phyloP scores from a whole-genome alignment of 2,329 filamentous ascomycete species.

The Helminthosporium solani region DNA sequence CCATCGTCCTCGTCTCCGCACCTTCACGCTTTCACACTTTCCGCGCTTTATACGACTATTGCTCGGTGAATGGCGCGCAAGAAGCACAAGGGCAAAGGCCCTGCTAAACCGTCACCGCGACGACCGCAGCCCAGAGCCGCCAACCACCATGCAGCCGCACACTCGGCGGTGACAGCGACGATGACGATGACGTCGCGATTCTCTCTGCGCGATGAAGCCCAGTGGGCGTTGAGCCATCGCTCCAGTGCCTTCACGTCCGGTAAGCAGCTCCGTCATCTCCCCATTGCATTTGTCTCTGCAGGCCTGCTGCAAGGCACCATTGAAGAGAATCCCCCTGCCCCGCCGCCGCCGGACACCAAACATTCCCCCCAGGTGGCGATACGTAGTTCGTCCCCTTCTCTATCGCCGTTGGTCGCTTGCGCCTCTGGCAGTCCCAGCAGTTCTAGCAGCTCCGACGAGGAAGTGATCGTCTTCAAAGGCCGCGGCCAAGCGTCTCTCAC shows the following conservation, averaged over 20 bases:
- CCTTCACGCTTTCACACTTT: no score
- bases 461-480: slow-evolving; percentile 58
- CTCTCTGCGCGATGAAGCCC: slow-evolving; percentile 60
- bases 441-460: slow-evolving; percentile 63
- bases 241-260: slow-evolving; percentile 49
- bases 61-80: slow-evolving; percentile 25
- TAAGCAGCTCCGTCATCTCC: slow-evolving; percentile 55
- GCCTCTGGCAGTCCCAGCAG: slow-evolving; percentile 52
- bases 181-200: slow-evolving; percentile 23
- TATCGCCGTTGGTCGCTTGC: slow-evolving; percentile 22
- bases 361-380: slow-evolving; percentile 36
- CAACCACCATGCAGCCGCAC: slow-evolving; percentile 13
- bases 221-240: slow-evolving; percentile 56
- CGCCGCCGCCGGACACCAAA: slow-evolving; percentile 3
- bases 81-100: slow-evolving; percentile 29
- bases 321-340: slow-evolving; percentile 27
- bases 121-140: slow-evolving; percentile 16
- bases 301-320: slow-evolving; percentile 46
- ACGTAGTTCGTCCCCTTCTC: slow-evolving; percentile 44
- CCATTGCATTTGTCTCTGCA: slow-evolving; percentile 62
- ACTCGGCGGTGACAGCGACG: no score
- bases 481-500: slow-evolving; percentile 17
- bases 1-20: no score
- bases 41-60: no score
- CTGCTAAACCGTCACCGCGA: slow-evolving; percentile 14